Evolutionary conservation across 116 monocot genomes (phyloP), one percentile per base, ranked within the genome.

Genomic region (Dioscorea cayenensis): DNA sequence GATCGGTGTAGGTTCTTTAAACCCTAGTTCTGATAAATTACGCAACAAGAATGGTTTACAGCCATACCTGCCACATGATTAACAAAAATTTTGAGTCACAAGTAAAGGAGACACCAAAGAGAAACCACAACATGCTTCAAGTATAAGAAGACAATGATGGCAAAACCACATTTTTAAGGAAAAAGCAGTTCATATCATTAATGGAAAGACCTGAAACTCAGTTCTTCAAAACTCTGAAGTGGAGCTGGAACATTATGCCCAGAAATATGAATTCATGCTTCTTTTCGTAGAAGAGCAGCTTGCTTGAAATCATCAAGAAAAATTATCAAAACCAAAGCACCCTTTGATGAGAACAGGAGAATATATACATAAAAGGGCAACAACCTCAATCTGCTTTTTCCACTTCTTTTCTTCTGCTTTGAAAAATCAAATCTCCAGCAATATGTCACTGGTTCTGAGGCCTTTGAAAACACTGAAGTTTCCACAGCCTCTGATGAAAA

Each of bases 1-100:
- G 74, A 97, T 97, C 66, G 97, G 90, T 72, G 97, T 93, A 66
- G 97, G 97, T 36, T 97, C 93, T 73, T 88, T 80, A 68, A 86
- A 93, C 51, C 89, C 93, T 71, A 82, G 86, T 66, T 78, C 86
- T 21, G 66, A 63, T 60, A 97, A 80, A 81, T 90, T 90, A 18
- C 62, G 80, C 36, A 90, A 81, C 51, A 90, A 78, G 70, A 87
- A 86, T 63, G 86, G 72, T 83, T 86, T 86, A 78, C 90, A 92
- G 36, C 82, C 75, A 88, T 84, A 88, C 43, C 43, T 43, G 5
- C 12, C 43, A 43, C 12, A 12, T 43, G 6, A 43, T 43, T 12
- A 43, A 43, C 43, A 10, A 43, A 43, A 43, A 43, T 43, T 43
- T 43, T 10, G 43, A 43, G 12, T 9, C 7, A 43, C 7, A 43